Conservation (phyloP, 257 asterid species). For the Penstemon newberryi region DNA sequence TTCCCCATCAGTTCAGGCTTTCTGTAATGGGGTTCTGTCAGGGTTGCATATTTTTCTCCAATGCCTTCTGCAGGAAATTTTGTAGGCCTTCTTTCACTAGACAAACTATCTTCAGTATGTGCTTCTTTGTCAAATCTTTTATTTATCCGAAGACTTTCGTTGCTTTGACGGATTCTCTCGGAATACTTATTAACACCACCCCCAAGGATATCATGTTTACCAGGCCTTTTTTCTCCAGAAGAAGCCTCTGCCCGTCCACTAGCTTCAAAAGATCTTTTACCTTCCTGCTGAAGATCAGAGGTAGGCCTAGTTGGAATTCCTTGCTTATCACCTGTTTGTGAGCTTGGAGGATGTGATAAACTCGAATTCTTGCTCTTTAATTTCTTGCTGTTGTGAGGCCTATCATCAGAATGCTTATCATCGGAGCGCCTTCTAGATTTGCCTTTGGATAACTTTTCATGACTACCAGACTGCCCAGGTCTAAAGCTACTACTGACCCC, state of each 20-base stretch:
- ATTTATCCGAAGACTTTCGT: constrained; percentile 43
- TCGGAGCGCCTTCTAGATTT: constrained; percentile 58
- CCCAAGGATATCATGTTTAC: constrained; percentile 52
- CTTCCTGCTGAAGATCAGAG: constrained; percentile 56
- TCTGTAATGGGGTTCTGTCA: constrained; percentile 38
- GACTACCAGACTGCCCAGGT: constrained; percentile 42
- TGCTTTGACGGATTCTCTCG: constrained; percentile 49
- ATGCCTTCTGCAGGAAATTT: constrained; percentile 44
- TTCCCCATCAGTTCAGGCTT: constrained; percentile 48
- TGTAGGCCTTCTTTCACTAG: constrained; percentile 41
- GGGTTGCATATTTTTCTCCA: constrained; percentile 44
- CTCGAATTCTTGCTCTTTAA: constrained; percentile 48
- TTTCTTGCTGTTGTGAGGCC: constrained; percentile 47
- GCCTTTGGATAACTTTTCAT: constrained; percentile 44
- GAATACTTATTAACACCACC: constrained; percentile 43
- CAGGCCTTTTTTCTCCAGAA: constrained; percentile 51
- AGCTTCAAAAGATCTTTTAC: constrained; percentile 47
- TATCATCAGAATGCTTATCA: constrained; percentile 48
- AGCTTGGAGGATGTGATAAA: constrained; percentile 33
- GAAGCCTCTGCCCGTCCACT: constrained; percentile 40
- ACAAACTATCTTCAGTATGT: constrained; percentile 40
- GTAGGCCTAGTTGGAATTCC: constrained; percentile 38
- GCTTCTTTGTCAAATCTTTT: constrained; percentile 42
- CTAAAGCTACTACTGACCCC: constrained; percentile 41
- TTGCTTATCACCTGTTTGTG: constrained; percentile 45